A percentile compares a stretch with the other conserved stretches of the same genome.
These are phyloP conservation scores for Fragilaria crotonensis DNA, from an alignment of 108 stramenopile genomes.

Conservation along the genomic window DNA sequence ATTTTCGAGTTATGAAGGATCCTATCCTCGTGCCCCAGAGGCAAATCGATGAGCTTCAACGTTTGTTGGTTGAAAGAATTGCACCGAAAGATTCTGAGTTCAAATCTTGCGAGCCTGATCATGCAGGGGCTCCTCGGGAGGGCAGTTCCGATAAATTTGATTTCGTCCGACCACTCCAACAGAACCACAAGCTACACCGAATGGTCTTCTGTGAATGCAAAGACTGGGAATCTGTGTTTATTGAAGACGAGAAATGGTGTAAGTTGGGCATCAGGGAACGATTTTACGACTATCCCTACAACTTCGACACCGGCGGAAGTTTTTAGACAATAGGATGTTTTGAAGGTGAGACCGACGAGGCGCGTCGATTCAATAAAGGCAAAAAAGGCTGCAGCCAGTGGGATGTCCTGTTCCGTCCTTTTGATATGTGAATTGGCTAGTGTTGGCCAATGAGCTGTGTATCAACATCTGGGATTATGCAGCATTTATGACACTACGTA, in stretches of 20 bases:
- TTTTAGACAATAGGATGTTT: background rate
- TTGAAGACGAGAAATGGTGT: conserved; percentile 30
- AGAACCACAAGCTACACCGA: conserved; percentile 11
- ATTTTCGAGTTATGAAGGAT: conserved; percentile 35
- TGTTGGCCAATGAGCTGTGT: too few relatives aligned
- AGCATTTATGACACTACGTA: too few relatives aligned
- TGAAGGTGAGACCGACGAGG: too few relatives aligned
- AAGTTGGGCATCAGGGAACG: conserved; percentile 6
- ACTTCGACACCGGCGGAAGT: conserved; percentile 7
- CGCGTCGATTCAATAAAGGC: too few relatives aligned
- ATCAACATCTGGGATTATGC: too few relatives aligned
- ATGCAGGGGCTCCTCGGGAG: conserved; percentile 16
- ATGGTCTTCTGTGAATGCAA: conserved; percentile 37
- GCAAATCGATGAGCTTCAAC: conserved; percentile 23
- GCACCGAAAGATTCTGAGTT: conserved; percentile 18
- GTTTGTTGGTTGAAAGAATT: conserved; percentile 29
- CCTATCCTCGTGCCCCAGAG: conserved; percentile 25
- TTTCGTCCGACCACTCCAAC: conserved; percentile 28
- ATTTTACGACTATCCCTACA: conserved; percentile 20
- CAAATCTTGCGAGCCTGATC: conserved; percentile 16
- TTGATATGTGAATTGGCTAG: too few relatives aligned
- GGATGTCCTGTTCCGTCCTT: too few relatives aligned
- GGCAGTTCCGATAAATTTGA: background rate
- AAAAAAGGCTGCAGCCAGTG: too few relatives aligned
- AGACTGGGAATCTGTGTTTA: conserved; percentile 28